Conservation (phyloP, 2,329 filamentous ascomycete genomes). For the Sodiomyces alkalinus region DNA sequence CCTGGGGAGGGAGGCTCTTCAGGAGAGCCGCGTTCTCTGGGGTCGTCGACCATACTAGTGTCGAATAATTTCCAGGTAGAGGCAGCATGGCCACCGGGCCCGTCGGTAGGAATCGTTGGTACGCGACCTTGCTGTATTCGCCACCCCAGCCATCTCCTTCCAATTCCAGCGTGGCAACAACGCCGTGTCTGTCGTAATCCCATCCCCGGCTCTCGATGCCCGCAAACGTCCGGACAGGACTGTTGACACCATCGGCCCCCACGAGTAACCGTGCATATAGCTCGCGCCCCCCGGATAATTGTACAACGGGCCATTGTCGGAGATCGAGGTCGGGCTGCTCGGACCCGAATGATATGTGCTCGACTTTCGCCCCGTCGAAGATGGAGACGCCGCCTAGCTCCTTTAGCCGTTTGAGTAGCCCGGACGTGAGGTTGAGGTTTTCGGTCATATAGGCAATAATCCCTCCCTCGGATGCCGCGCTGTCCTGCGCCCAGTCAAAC, state of each 20-base stretch:
- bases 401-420: conserved; percentile 55
- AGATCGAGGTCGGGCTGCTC: conserved; percentile 58
- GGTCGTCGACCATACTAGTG: conserved; percentile 90
- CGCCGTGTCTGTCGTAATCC: conserved; percentile 83
- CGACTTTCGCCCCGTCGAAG: conserved; percentile 64
- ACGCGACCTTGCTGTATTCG: conserved; percentile 55
- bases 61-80: conserved; percentile 67
- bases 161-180: conserved; percentile 77
- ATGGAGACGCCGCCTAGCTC: conserved; percentile 54
- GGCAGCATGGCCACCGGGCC: conserved; percentile 87
- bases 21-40: conserved; percentile 63
- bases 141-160: conserved; percentile 42
- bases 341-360: conserved; percentile 62
- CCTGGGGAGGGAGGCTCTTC: conserved; percentile 54
- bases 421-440: conserved; percentile 77
- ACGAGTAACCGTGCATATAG: conserved; percentile 75
- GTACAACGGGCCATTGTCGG: conserved; percentile 74
- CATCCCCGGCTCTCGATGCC: conserved; percentile 76
- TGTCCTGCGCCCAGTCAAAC: conserved; percentile 55
- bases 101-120: conserved; percentile 87
- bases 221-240: conserved; percentile 79
- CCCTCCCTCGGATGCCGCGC: conserved; percentile 30
- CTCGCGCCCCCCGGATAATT: conserved; percentile 49
- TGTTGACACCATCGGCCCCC: conserved; percentile 89
- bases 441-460: conserved; percentile 95